Conservation (phyloP, 2,329 filamentous ascomycete species). For the Trichophyton simii region DNA sequence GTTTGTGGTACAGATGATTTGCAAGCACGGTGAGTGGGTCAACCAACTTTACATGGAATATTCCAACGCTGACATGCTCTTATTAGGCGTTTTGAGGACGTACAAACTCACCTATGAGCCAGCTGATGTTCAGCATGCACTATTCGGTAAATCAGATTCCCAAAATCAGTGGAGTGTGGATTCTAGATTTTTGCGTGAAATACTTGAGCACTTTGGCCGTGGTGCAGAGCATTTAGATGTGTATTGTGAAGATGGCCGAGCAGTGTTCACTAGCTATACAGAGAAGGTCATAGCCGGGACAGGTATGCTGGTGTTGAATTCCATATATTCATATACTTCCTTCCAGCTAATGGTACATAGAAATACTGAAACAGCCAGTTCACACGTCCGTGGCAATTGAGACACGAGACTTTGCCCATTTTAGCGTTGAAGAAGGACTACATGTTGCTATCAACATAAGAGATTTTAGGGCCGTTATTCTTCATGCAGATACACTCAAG, state of each 20-base stretch:
- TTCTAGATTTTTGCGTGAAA: slow-evolving; percentile 45
- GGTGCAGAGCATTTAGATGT: slow-evolving; percentile 54
- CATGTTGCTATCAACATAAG: slow-evolving; percentile 53
- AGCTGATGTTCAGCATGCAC: slow-evolving; percentile 49
- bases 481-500: slow-evolving; percentile 48
- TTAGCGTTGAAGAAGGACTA: slow-evolving; percentile 45
- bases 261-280: slow-evolving; percentile 53
- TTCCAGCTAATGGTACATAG: slow-evolving; percentile 23
- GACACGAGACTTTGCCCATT: slow-evolving; percentile 49
- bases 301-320: slow-evolving; percentile 26
- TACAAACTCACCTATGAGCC: slow-evolving; percentile 54
- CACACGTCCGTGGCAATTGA: slow-evolving; percentile 53
- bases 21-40: slow-evolving; percentile 40
- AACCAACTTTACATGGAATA: background rate
- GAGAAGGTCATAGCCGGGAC: slow-evolving; percentile 51
- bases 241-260: slow-evolving; percentile 44
- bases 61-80: background rate
- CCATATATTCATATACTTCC: slow-evolving; percentile 9
- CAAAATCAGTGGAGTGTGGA: slow-evolving; percentile 49
- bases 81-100: slow-evolving; percentile 49
- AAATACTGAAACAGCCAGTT: slow-evolving; percentile 51
- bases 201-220: slow-evolving; percentile 51
- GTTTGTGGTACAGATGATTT: slow-evolving; percentile 49
- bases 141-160: slow-evolving; percentile 46
- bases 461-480: slow-evolving; percentile 53